Evolutionary conservation across 345 rosid species (phyloP), one percentile per base, ranked within the genome.

Genomic region (Syzygium aromaticum): DNA sequence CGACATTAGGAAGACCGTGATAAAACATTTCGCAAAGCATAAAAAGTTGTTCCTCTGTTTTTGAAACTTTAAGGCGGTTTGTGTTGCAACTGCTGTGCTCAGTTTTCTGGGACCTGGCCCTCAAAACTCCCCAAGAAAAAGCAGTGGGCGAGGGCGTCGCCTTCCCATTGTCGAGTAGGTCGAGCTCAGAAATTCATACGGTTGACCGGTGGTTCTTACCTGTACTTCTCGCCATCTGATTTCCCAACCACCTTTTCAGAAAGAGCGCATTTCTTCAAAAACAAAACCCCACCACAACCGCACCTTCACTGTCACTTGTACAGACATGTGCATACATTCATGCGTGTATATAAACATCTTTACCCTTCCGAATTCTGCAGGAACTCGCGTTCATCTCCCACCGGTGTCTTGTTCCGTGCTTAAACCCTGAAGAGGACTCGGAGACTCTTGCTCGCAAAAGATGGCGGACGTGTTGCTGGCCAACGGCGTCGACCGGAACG

Each of bases 191-290:
- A 73, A 73, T 19, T 33, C 80, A 33, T 19, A 33, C 25, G 1
- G 80, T 87, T 89, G 89, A 89, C 89, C 28, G 56, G 85, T 80
- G 3, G 88, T 27, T 89, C 27, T 73, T 52, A 87, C 87, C 87
- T 5, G 28, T 59, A 82, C 30, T 56, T 46, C 63, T 8, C 54
- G 51, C 82, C 90, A 11, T 13, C 85, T 22, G 84, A 38, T 63
- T 83, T 82, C 15, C 80, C 86, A 89, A 3, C 89, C 5, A 64
- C 73, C 86, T n/a, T 54, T 49, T n/a, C 46, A 21, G 57, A 13
- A 28, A 21, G 27, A 23, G 38, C 52, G 57, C 12, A 33, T 30
- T 33, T 8, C 78, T 17, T 22, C 78, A 17, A 30, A 43, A 43
- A 40, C 1, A 43, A 17, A 19, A 53, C 21, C 23, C 56, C 3